Evolutionary conservation across 2,329 filamentous ascomycete genomes (phyloP).

Genomic region (Acephala macrosclerotiorum): DNA sequence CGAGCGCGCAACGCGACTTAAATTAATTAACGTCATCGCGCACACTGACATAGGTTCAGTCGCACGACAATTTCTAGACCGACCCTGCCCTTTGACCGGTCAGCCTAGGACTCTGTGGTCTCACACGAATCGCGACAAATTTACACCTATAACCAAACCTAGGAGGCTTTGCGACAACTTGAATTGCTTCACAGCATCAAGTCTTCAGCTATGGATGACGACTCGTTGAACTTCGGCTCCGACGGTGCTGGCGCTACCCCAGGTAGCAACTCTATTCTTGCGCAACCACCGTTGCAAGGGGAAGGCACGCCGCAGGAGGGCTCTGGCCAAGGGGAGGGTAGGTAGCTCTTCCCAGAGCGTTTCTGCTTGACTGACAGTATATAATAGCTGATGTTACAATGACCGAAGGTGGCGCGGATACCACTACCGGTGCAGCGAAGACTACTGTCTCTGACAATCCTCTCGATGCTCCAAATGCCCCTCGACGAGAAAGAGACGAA

Average conservation of each 20-base stretch:
- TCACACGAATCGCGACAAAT: conserved; percentile 18
- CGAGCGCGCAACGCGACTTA: conserved; percentile 30
- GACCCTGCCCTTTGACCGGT: background rate
- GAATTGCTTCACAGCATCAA: conserved; percentile 31
- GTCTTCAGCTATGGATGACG: conserved; percentile 62
- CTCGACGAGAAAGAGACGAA: conserved; percentile 65
- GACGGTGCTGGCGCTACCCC: conserved; percentile 64
- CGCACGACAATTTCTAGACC: background rate
- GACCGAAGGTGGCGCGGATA: conserved; percentile 54
- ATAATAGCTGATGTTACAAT: conserved; percentile 65
- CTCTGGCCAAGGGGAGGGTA: conserved; percentile 54
- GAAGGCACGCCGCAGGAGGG: conserved; percentile 45
- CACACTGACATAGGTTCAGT: conserved; percentile 2
- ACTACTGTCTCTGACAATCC: conserved; percentile 66
- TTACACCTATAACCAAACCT: conserved; percentile 3
- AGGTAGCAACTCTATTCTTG: conserved; percentile 61
- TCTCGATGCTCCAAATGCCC: conserved; percentile 72
- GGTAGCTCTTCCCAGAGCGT: conserved; percentile 27
- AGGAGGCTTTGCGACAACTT: conserved; percentile 42
- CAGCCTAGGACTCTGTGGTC: background rate
- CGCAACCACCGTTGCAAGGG: conserved; percentile 60
- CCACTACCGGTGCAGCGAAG: conserved; percentile 58
- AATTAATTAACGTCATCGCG: conserved; percentile 27
- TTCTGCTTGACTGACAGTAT: conserved; percentile 14
- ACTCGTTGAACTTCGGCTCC: conserved; percentile 63